Evolutionary conservation across 192 early-diverging fungal genomes (phyloP), one percentile per base, ranked within the genome.

Genomic region (Dissophora ornata): DNA sequence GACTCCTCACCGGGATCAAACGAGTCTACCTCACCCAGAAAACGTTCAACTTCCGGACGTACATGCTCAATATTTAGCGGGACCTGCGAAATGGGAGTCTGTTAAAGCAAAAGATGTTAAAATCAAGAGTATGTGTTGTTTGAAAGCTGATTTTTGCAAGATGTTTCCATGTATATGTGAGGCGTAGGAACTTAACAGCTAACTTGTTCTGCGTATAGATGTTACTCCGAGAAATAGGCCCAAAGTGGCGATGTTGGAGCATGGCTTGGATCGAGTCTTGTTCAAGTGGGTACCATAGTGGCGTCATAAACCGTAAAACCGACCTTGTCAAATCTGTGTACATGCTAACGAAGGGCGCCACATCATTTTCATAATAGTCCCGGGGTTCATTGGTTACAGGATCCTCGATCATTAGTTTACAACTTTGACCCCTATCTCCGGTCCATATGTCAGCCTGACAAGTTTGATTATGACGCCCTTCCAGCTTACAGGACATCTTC

Each of bases 381-480:
- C 4, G 95, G 94, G 22, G 89, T 93, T 4, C 94, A 96, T 42
- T 86, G 82, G 50, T 78, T 98, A 18, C 87, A 92, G 71, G 93
- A 96, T 78, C 86, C 92, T 33, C 78, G 88, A 21, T 87, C 92
- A 24, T 80, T 84, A 32, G 86, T 89, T 0, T 95, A 81, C 81
- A 94, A 94, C 65, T 98, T 94, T 79, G 86, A 91, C 21, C 89
- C 92, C 16, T 93, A 87, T 65, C 85, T 98, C 19, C 84, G 92
- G 48, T 74, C 90, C 41, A 92, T 98, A 33, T 88, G 88, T 18
- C 90, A 93, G 44, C 92, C 92, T 8, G 74, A 83, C 18, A 86
- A 95, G 9, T 96, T 98, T 67, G 89, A 96, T 80, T 95, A 89
- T 49, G 84, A 90, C 52, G 90, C 89, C 24, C 65, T 96, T 29